Conservation (phyloP, 768 basidiomycete genomes). For the Hericium alpestre region DNA sequence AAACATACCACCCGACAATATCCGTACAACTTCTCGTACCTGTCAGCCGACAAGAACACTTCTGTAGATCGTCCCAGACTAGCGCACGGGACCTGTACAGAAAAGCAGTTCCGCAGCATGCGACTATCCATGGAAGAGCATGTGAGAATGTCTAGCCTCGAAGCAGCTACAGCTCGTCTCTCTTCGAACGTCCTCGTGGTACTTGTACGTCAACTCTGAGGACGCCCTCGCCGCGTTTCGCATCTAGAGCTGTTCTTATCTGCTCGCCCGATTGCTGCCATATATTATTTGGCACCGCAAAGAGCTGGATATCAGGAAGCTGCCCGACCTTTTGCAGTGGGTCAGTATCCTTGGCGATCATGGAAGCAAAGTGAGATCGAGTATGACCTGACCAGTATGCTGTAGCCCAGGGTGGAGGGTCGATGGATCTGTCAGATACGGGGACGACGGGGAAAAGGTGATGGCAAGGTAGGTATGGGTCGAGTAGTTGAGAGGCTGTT, state of each 20-base stretch:
- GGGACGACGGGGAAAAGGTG: constrained; percentile 3
- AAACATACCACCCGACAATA: no score
- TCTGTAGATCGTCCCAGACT: no score
- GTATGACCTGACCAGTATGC: constrained; percentile 8
- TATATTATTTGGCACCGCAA: constrained; percentile 5
- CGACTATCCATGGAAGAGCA: no score
- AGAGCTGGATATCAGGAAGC: constrained; percentile 9
- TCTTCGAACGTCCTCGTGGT: constrained; percentile 7
- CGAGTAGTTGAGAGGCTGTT: constrained; percentile 4
- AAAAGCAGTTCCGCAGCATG: no score
- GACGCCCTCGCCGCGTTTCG: constrained; percentile 7
- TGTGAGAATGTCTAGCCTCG: neutral
- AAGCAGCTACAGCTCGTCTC: constrained; percentile 2
- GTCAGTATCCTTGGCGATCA: constrained; percentile 1
- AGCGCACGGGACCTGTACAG: no score
- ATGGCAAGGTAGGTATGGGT: constrained; percentile 11
- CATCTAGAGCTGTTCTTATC: constrained; percentile 3
- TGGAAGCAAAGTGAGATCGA: neutral
- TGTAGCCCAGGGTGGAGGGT: constrained; percentile 6
- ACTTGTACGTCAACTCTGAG: constrained; percentile 12
- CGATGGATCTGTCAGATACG: constrained; percentile 4
- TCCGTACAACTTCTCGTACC: no score
- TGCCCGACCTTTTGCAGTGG: constrained; percentile 7
- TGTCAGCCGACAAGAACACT: no score
- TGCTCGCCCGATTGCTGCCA: constrained; percentile 3